Evolutionary conservation across 23 red algal species (phyloP).

Genomic region (Gracilariopsis chorda): DNA sequence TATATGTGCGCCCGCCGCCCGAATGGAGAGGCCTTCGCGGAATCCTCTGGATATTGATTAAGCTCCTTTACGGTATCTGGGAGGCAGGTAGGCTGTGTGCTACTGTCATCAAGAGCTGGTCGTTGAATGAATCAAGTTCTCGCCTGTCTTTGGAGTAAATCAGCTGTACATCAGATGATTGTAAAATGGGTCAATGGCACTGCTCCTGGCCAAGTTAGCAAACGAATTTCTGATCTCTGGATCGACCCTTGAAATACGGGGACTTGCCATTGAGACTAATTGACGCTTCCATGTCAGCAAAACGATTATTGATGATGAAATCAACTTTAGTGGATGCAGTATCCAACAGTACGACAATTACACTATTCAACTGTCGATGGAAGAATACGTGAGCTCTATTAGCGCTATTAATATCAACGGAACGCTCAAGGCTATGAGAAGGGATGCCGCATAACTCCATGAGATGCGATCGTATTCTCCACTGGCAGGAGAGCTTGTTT

Average conservation of each 20-base stretch:
- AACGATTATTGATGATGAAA: not conserved
- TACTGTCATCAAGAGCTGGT: not conserved
- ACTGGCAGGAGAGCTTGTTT: not conserved
- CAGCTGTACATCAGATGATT: not conserved
- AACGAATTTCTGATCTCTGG: not conserved
- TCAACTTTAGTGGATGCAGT: not conserved
- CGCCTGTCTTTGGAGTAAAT: not conserved
- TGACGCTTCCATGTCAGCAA: not conserved
- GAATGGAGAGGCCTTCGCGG: not conserved
- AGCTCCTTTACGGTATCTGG: conserved; percentile 25
- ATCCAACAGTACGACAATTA: not conserved
- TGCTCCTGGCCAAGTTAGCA: not conserved
- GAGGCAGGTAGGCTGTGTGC: conserved; percentile 22
- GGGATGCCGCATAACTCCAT: not conserved
- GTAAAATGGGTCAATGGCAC: not conserved
- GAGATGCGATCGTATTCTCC: not conserved
- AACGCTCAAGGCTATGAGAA: not conserved
- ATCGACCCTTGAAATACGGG: too few species aligned
- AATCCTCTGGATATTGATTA: conserved; percentile 4
- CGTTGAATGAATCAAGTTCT: not conserved
- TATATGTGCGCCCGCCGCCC: conserved; percentile 15
- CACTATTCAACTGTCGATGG: not conserved
- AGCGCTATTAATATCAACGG: not conserved
- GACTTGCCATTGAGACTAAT: not conserved
- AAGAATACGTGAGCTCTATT: not conserved